These are phyloP conservation scores for Simplicillium aogashimaense DNA, from an alignment of 2,329 filamentous ascomycete genomes.

Conservation along the genomic window DNA sequence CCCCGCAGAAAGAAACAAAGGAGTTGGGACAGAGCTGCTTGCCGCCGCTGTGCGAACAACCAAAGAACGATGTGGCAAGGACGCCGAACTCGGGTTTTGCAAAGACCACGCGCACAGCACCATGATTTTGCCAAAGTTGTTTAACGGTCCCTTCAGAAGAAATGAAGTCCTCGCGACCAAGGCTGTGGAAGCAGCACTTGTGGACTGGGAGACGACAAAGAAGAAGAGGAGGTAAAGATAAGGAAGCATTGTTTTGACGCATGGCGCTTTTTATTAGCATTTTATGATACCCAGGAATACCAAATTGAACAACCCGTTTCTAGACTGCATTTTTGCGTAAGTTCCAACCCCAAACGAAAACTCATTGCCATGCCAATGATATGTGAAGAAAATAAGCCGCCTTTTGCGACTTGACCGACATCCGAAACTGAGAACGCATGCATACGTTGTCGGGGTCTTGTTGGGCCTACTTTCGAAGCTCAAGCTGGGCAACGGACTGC, in stretches of 20 bases:
- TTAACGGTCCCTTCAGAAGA: constrained; percentile 50
- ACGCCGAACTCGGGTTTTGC: constrained; percentile 61
- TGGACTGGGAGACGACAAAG: constrained; percentile 35
- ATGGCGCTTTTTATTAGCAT: constrained; percentile 2
- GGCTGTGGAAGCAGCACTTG: constrained; percentile 40
- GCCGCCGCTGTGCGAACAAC: constrained; percentile 62
- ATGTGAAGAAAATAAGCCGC: too few relatives aligned
- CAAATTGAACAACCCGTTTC: too few relatives aligned
- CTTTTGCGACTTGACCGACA: too few relatives aligned
- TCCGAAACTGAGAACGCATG: too few relatives aligned
- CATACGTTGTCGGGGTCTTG: too few relatives aligned
- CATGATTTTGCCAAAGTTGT: constrained; percentile 51
- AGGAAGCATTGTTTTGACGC: neutral
- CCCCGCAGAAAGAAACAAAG: constrained; percentile 57
- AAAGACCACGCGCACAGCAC: constrained; percentile 66
- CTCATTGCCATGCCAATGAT: too few relatives aligned
- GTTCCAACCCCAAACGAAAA: too few relatives aligned
- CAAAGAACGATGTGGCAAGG: constrained; percentile 57
- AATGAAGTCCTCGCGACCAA: constrained; percentile 47
- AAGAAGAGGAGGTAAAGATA: constrained; percentile 25
- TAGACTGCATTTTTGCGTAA: too few relatives aligned
- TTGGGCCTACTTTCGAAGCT: too few relatives aligned
- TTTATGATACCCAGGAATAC: constrained; percentile 5
- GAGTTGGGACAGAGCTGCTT: constrained; percentile 63
- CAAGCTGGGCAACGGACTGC: too few relatives aligned